These are phyloP conservation scores for Cydonia oblonga DNA, from an alignment of 331 rosid genomes.

Conservation along the genomic window DNA sequence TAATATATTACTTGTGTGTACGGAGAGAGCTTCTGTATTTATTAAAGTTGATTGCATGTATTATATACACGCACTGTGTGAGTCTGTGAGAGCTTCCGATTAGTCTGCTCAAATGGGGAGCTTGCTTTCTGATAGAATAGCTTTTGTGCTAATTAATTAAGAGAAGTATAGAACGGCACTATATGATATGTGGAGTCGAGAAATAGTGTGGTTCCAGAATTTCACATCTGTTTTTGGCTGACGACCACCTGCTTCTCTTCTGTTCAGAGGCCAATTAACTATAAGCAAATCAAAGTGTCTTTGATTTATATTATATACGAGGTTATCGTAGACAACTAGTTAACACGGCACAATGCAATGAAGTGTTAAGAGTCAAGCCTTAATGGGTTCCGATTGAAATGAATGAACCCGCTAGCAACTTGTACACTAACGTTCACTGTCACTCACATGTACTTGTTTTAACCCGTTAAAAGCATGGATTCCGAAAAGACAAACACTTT, in stretches of 20 bases:
- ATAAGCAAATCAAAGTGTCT: background rate
- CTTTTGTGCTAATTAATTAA: background rate
- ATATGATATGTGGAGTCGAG: background rate
- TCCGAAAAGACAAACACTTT: no score
- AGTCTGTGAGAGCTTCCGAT: background rate
- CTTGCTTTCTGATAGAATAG: background rate
- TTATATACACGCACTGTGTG: background rate
- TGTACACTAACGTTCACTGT: background rate
- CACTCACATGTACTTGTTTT: background rate
- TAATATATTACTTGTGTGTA: background rate
- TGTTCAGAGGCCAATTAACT: background rate
- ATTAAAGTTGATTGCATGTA: background rate
- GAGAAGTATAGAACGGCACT: background rate
- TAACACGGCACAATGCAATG: background rate
- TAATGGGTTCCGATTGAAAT: background rate
- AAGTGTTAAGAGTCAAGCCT: background rate
- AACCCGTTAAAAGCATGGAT: rapidly evolving
- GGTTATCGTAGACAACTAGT: no score
- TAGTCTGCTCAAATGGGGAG: background rate
- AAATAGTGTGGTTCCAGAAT: background rate
- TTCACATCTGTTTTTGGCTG: no score
- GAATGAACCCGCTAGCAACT: background rate
- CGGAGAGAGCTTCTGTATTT: background rate
- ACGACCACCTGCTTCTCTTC: background rate
- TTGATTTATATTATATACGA: no score